These are phyloP conservation scores for Aphanomyces euteiches DNA, from an alignment of 352 stramenopile genomes.

Conservation along the genomic window DNA sequence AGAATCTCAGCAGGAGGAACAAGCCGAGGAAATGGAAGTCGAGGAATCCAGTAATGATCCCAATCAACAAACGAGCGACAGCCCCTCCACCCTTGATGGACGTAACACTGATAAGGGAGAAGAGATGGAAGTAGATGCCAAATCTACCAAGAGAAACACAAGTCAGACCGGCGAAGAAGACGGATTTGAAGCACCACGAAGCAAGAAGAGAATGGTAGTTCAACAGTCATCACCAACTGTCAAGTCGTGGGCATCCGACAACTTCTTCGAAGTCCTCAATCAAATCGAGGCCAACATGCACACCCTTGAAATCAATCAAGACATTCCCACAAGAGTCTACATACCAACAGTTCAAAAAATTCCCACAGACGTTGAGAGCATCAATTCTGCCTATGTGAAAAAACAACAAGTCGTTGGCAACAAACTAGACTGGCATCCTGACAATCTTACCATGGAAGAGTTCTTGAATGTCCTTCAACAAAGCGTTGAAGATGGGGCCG, in stretches of 20 bases:
- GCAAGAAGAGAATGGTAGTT: no score
- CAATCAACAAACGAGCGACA: no score
- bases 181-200: no score
- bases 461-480: neutral
- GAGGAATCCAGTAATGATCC: no score
- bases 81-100: no score
- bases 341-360: neutral
- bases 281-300: neutral
- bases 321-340: neutral
- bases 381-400: neutral
- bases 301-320: neutral
- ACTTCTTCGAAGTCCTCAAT: conserved; percentile 1
- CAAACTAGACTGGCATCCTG: conserved; percentile 5
- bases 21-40: no score
- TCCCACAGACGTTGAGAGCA: neutral
- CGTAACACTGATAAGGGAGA: no score
- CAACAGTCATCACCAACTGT: no score
- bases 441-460: conserved; percentile 9
- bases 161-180: no score
- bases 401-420: neutral
- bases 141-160: no score
- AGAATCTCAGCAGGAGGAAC: no score
- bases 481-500: neutral
- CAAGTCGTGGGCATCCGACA: neutral
- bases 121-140: no score